These are phyloP conservation scores for Trypanosoma cruzi DNA, from an alignment of 208 protist genomes.

Conservation along the genomic window DNA sequence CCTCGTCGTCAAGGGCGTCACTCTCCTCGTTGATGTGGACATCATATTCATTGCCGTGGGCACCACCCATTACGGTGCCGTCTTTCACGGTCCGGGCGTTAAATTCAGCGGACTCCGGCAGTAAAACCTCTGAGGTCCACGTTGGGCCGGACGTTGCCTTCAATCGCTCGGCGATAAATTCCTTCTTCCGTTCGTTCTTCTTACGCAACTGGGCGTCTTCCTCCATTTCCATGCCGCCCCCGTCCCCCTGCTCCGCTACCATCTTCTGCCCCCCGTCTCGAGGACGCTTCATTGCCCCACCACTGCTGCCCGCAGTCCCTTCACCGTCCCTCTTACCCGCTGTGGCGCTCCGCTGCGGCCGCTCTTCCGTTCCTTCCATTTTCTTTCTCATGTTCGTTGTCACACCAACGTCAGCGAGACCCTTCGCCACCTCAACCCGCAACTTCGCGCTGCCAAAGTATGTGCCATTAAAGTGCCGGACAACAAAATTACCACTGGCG, in stretches of 20 bases:
- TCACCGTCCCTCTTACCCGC: slow-evolving; percentile 12
- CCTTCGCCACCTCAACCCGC: slow-evolving; percentile 79
- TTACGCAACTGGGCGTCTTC: neutral
- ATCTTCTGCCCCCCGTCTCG: neutral
- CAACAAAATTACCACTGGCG: slow-evolving; percentile 85
- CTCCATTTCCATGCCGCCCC: slow-evolving; percentile 18
- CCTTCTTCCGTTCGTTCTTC: slow-evolving; percentile 37
- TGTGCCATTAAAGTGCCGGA: slow-evolving; percentile 91
- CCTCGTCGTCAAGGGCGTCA: slow-evolving; percentile 23
- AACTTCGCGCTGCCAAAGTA: slow-evolving; percentile 96
- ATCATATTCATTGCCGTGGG: neutral
- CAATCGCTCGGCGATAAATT: slow-evolving; percentile 71
- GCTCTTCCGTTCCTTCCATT: slow-evolving; percentile 5
- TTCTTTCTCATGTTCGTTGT: slow-evolving; percentile 73
- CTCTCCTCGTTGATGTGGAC: slow-evolving; percentile 21
- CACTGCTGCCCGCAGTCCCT: slow-evolving; percentile 1
- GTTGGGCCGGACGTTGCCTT: slow-evolving; percentile 62
- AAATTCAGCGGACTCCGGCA: slow-evolving; percentile 37
- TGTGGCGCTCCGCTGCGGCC: neutral
- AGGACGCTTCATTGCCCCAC: slow-evolving; percentile 6
- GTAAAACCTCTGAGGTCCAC: slow-evolving; percentile 73
- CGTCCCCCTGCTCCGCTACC: neutral
- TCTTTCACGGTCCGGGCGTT: neutral
- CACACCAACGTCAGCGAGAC: slow-evolving; percentile 57
- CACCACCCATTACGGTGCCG: slow-evolving; percentile 10